Percentiles rank a stretch among this genome's conserved stretches.
phyloP scores from a whole-genome alignment of 176 grass and related monocot genomes.

The Juncus inflexus region DNA sequence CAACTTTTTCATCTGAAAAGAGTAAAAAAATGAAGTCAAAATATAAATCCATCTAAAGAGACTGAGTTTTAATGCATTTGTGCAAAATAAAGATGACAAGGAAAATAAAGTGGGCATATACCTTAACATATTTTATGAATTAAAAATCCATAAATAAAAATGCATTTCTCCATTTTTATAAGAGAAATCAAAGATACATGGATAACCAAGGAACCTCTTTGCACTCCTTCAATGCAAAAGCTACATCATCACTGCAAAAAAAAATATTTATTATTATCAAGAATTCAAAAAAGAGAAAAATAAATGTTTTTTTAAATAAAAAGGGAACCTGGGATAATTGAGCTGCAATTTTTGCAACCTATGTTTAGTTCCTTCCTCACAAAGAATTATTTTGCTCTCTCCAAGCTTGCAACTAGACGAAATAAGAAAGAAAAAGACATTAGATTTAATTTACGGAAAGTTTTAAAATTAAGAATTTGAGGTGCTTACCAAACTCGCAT shows the following conservation, averaged over 20 bases:
- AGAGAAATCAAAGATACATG: conserved; percentile 58
- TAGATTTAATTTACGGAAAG: conserved; percentile 14
- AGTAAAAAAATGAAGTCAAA: no score
- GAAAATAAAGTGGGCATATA: no score
- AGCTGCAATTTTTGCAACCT: conserved; percentile 93
- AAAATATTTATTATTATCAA: conserved; percentile 8
- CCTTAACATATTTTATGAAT: no score
- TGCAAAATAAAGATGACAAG: no score
- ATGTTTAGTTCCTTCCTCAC: conserved; percentile 83
- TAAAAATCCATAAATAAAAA: no score
- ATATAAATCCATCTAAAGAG: no score
- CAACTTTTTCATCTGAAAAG: no score
- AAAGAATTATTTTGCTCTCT: conserved; percentile 85
- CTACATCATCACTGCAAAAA: conserved; percentile 71
- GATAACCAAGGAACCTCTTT: conserved; percentile 77
- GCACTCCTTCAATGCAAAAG: conserved; percentile 88
- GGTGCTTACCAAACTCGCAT: conserved; percentile 72
- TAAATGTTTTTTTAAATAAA: neutral
- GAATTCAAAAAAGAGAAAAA: neutral
- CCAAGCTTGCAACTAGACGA: conserved; percentile 78
- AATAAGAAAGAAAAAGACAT: conserved; percentile 20
- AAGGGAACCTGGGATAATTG: conserved; percentile 79
- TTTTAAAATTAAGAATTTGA: neutral
- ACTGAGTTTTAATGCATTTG: no score
- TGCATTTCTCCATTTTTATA: neutral